Evolutionary conservation across 1,284 basidiomycete genomes (phyloP), one percentile per base, ranked within the genome.

Genomic region (Cryptococcus sp.): DNA sequence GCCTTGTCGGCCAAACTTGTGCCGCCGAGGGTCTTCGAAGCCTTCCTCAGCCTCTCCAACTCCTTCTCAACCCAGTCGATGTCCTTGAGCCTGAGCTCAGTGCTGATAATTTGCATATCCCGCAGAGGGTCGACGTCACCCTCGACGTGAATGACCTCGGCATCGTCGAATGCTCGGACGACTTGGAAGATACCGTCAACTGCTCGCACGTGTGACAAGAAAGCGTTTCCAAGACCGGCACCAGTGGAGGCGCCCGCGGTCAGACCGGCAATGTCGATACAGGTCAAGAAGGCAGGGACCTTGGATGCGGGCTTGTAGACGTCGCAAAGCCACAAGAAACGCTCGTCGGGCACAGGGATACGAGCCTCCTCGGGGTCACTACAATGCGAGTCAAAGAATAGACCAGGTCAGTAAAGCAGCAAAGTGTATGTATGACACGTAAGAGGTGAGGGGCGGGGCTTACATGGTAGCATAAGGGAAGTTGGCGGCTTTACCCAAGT

Each of bases 101-200:
- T 96, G 67, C 89, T 88, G 77, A 99, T 99, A 75, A 98, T 97
- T 68, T 92, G 88, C 95, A 99, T 98, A 80, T 99, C 96, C 64
- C 96, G 88, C 54, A 91, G 70, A 20, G 96, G 96, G 80, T 99
- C 84, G 59, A 99, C 93, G 68, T 99, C 96, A 54, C 96, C 96
- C 80, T 99, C 96, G 70, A 99, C 96, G 80, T 99, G 96, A 68
- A 92, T 98, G 76, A 99, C 93, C 75, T 99, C 96, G 40, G 93
- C 90, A 73, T 99, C 96, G 75, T 98, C 95, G 76, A 99, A 99
- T 7, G 94, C 93, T 69, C 96, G 91, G 57, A 99, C 88, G 64
- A 98, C 88, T 80, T 99, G 96, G 85, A 99, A 99, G 78, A 99
- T 99, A 75, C 96, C 96, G 77, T 99, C 96, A 64, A 99, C 96